Conservation (phyloP, 2,329 filamentous ascomycete genomes). For the Drechslerella dactyloides region DNA sequence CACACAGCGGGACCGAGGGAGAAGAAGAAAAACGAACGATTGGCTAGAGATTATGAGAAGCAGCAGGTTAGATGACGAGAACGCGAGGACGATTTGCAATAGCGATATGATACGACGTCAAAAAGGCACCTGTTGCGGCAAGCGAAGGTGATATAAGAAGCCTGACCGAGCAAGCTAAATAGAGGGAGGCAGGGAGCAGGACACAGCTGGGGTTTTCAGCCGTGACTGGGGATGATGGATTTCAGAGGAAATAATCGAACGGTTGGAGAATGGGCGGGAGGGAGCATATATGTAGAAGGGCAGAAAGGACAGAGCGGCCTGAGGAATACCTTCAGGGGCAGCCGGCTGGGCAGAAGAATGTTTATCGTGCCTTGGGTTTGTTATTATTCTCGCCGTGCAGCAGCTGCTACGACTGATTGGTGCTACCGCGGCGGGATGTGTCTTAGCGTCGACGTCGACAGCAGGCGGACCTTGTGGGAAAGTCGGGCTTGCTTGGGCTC, state of each 20-base stretch:
- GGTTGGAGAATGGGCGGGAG: constrained; percentile 34
- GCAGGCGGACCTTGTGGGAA: no score
- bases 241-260: constrained; percentile 31
- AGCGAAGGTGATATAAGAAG: constrained; percentile 14
- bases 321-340: constrained; percentile 47
- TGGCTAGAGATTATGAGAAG: constrained; percentile 26
- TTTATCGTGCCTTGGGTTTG: constrained; percentile 19
- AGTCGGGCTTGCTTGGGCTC: constrained; percentile 33
- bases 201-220: not conserved
- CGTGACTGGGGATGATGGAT: constrained; percentile 14
- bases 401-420: constrained; percentile 38
- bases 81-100: no score
- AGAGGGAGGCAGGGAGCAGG: constrained; percentile 10
- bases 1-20: constrained; percentile 18
- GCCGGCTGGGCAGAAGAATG: constrained; percentile 42
- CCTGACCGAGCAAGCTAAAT: constrained; percentile 20
- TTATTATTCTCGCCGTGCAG: not conserved
- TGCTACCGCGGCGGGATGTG: constrained; percentile 32
- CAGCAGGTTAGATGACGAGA: constrained; percentile 29
- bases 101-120: constrained; percentile 30
- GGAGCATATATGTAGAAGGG: no score
- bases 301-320: constrained; percentile 6
- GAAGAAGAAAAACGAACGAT: constrained; percentile 30
- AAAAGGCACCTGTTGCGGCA: constrained; percentile 32
- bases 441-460: constrained; percentile 31